A percentile compares a stretch with the other conserved stretches of the same genome.
Conservation (phyloP, 2,329 filamentous ascomycete species). For the Botrytis pseudocinerea region DNA sequence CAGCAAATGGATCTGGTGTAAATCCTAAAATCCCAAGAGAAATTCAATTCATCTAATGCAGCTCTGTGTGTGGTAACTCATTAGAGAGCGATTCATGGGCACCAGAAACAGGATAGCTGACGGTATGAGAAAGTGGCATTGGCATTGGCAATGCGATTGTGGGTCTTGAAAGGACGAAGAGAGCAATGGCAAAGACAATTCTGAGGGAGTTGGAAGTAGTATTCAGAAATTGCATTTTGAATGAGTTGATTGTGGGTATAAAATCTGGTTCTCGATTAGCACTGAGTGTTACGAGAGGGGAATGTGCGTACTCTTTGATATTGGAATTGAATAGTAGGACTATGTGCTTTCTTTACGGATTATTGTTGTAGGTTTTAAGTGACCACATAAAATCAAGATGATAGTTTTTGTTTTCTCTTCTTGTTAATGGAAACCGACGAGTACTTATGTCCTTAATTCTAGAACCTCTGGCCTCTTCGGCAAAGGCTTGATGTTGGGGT, state of each 20-base stretch:
- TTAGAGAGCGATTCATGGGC: background rate
- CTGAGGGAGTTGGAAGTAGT: background rate
- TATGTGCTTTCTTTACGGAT: background rate
- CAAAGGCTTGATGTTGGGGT: background rate
- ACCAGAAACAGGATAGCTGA: slow-evolving; percentile 2
- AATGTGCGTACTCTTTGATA: background rate
- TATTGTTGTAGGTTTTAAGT: too few relatives aligned
- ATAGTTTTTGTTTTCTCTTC: background rate
- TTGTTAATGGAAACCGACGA: background rate
- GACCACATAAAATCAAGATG: background rate
- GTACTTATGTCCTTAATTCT: background rate
- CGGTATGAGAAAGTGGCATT: background rate
- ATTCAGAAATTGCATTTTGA: background rate
- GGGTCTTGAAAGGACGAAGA: background rate
- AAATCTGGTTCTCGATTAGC: background rate
- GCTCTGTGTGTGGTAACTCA: background rate
- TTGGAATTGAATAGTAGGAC: too few relatives aligned
- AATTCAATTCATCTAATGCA: background rate
- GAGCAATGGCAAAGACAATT: background rate
- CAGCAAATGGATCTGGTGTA: background rate
- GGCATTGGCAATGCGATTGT: background rate
- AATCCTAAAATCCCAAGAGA: background rate
- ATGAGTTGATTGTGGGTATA: background rate
- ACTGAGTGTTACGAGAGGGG: background rate
- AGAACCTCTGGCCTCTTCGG: background rate